Conservation (phyloP, 495 filamentous ascomycete genomes). For the Penicillium samsonianum region DNA sequence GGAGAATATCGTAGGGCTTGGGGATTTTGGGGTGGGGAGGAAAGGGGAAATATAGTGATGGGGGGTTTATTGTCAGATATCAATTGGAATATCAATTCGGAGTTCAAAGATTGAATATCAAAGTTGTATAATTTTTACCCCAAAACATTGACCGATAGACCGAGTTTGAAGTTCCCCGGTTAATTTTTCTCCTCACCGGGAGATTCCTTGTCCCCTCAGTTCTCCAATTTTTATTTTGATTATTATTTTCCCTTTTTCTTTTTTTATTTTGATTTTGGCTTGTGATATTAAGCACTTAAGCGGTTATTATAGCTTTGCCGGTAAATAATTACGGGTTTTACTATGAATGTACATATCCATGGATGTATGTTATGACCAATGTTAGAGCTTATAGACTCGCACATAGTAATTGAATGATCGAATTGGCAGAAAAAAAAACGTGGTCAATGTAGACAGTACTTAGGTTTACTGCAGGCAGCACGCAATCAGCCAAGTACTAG, state of each 20-base stretch:
- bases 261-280: too few relatives aligned
- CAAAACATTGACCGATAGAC: conserved; percentile 3
- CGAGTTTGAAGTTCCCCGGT: conserved; percentile 16
- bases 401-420: neutral
- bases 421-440: conserved; percentile 4
- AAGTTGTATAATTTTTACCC: neutral
- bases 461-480: neutral
- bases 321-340: neutral
- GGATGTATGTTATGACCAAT: too few relatives aligned
- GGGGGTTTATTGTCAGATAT: neutral
- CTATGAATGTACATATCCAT: too few relatives aligned
- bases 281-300: neutral
- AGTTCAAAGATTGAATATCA: neutral
- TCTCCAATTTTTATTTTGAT: conserved; percentile 24
- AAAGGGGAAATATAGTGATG: neutral
- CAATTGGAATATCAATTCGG: neutral
- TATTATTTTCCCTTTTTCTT: neutral
- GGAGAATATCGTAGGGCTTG: conserved; percentile 5
- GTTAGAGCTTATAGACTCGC: neutral
- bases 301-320: neutral
- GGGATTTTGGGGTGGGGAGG: neutral
- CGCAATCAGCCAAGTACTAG: conserved; percentile 6
- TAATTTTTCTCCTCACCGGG: conserved; percentile 41
- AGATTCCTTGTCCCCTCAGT: conserved; percentile 25
- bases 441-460: conserved; percentile 4